Percentiles rank a stretch among this genome's conserved stretches.
phyloP scores from a whole-genome alignment of 2,329 filamentous ascomycete species.

The Phoma herbarum region DNA sequence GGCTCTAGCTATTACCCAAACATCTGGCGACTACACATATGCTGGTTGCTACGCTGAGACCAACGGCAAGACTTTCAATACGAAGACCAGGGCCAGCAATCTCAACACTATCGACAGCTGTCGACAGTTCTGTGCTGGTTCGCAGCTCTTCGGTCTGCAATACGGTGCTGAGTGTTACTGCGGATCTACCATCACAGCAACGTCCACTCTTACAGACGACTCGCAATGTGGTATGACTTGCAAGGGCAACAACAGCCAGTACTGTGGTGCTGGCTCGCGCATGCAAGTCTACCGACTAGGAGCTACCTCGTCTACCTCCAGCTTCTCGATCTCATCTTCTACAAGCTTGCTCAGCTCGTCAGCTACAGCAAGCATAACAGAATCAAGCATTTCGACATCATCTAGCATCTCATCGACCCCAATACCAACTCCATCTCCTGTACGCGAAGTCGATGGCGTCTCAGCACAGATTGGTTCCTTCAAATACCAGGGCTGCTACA shows the following conservation, averaged over 20 bases:
- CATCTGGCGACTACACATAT: slow-evolving; percentile 25
- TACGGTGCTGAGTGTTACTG: slow-evolving; percentile 36
- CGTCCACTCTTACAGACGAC: slow-evolving; percentile 3
- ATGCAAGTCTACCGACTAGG: slow-evolving; percentile 19
- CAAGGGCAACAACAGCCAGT: slow-evolving; percentile 19
- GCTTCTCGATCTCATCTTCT: neutral
- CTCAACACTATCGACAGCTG: slow-evolving; percentile 17
- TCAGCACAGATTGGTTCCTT: slow-evolving; percentile 2
- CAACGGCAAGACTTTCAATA: slow-evolving; percentile 21
- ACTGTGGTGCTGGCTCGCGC: slow-evolving; percentile 14
- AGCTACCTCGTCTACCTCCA: neutral
- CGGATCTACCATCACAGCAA: slow-evolving; percentile 5
- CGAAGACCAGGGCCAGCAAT: slow-evolving; percentile 10
- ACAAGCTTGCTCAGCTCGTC: slow-evolving; percentile 1
- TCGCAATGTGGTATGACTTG: slow-evolving; percentile 18
- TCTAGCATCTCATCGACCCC: neutral
- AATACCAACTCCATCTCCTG: neutral
- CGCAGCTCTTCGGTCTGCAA: slow-evolving; percentile 45
- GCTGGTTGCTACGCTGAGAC: slow-evolving; percentile 26
- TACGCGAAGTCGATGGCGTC: slow-evolving; percentile 1
- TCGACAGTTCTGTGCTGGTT: slow-evolving; percentile 38
- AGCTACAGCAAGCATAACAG: neutral
- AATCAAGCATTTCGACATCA: neutral
- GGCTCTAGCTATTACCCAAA: slow-evolving; percentile 26
- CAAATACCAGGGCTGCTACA: slow-evolving; percentile 11